Evolutionary conservation across 2,329 filamentous ascomycete species (phyloP).

Genomic region (Corinectria fuckeliana): DNA sequence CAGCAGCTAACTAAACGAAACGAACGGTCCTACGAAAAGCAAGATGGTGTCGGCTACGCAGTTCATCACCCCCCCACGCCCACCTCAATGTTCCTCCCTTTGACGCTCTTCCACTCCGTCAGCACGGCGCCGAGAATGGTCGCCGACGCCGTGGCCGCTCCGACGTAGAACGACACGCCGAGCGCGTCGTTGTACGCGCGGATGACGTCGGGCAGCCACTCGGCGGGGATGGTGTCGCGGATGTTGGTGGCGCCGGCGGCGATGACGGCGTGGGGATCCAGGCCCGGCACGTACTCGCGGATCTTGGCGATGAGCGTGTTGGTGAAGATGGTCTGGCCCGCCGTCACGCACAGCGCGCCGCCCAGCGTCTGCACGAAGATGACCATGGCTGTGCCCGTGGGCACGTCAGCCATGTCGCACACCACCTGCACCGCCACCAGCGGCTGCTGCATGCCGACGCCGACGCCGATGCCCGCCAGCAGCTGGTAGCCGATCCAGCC

Average conservation of each 20-base stretch:
- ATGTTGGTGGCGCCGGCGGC: conserved; percentile 47
- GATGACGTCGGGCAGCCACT: conserved; percentile 44
- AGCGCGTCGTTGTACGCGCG: conserved; percentile 54
- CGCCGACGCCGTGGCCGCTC: conserved; percentile 52
- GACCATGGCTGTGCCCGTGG: conserved; percentile 47
- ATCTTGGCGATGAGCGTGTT: conserved; percentile 52
- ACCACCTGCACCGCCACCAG: conserved; percentile 52
- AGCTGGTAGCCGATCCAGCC: conserved; percentile 55
- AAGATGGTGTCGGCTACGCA: not conserved
- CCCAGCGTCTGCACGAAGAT: conserved; percentile 47
- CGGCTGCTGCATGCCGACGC: conserved; percentile 53
- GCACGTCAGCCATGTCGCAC: conserved; percentile 38
- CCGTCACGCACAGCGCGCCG: conserved; percentile 54
- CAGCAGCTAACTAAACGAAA: too few relatives aligned
- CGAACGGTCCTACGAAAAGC: not conserved
- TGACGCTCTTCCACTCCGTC: conserved; percentile 63
- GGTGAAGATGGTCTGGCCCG: conserved; percentile 57
- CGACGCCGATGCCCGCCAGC: conserved; percentile 44
- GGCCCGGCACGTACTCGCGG: conserved; percentile 41
- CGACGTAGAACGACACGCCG: conserved; percentile 50
- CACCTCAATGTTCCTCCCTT: conserved; percentile 56
- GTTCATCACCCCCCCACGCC: conserved; percentile 29
- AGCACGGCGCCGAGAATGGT: conserved; percentile 51
- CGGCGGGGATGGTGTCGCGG: conserved; percentile 37
- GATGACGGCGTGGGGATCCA: conserved; percentile 44